Evolutionary conservation across 805 yeast genomes (phyloP), one percentile per base, ranked within the genome.

Genomic region (Brettanomyces custersianus): DNA sequence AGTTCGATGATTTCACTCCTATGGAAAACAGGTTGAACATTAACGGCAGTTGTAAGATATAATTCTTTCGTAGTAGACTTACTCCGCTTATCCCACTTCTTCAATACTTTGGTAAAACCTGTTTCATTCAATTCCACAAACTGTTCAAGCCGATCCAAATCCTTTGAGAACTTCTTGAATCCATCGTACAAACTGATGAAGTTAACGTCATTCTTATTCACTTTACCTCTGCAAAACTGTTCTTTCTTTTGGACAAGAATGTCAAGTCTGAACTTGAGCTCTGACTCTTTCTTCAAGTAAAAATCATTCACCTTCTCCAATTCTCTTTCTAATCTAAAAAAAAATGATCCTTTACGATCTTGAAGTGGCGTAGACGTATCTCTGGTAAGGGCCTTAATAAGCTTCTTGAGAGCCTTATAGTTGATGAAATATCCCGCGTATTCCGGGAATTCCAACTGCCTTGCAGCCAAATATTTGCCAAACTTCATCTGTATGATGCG

Each of bases 51-150:
- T 21, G 86, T 77, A 33, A 92, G 68, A 54, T 88, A 92, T 35
- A 92, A 67, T 54, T 92, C 98, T 52, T 88, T 87, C 5, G 96
- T 87, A 47, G 85, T 94, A 3, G 95, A 84, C 51, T 90, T 87
- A 17, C 96, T 86, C 42, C 96, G 68, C 59, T 92, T 92, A 60
- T 92, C 98, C 98, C 98, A 92, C 62, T 92, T 92, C 57, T 92
- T 92, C 50, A 92, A 72, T 20, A 86, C 96, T 60, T 92, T 92
- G 17, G 94, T 79, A 59, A 92, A 92, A 11, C 98, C 98, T 1
- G 95, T 85, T 51, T 88, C 96, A 55, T 92, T 92, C 40, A 92
- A 68, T 57, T 88, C 96, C 27, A 92, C 86, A 60, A 84, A 92
- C 57, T 90, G 96, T 54, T 92, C 95, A 20, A 92, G 65, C 40